Evolutionary conservation across 2,329 filamentous ascomycete species (phyloP), one percentile per base, ranked within the genome.

Genomic region (Dactylonectria macrodidyma): DNA sequence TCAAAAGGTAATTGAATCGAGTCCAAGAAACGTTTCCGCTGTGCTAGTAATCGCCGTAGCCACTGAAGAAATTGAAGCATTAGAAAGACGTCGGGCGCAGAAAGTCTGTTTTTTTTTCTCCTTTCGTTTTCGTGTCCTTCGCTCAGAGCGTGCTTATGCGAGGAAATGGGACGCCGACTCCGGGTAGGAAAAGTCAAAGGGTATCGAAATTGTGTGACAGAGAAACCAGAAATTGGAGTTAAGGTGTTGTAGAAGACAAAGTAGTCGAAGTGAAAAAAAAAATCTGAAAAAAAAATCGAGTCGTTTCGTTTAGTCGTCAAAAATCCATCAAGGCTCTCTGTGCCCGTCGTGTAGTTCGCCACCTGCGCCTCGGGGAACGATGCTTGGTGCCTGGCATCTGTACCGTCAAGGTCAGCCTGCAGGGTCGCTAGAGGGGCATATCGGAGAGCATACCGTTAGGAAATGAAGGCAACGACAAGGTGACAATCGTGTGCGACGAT

Each of bases 261-360:
- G 12, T 19, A 36, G 59, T 33, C 44, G 48, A 63, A 58, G 30
- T 48, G 46, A 68, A 67, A 46, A 59, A 59, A 12, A 36, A 26
- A 36, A 19, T 19, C 19, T 19, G 19, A 19, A 19, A 19, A 19
- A 19, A 19, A 62, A 59, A 38, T 24, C 26, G 52, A 48, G 66
- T 55, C 59, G 66, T 26, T 48, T 70, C 65, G 63, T 73, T 64
- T 26, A 62, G 60, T 73, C 66, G 68, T 74, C 41, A 67, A 55
- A 54, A 55, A 24, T 46, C 56, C 44, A 50, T 72, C 24, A 48
- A 59, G 51, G 5, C 51, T 62, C 34, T 67, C 56, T 24, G 22
- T 24, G 51, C 51, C 46, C 62, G 55, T 59, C 44, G 48, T 36
- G 26, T 34, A 11, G 34, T 22, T 44, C 34, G 56, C 22, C 48